Evolutionary conservation across 148 eudicot species (phyloP).

Genomic region (Rhododendron molle): DNA sequence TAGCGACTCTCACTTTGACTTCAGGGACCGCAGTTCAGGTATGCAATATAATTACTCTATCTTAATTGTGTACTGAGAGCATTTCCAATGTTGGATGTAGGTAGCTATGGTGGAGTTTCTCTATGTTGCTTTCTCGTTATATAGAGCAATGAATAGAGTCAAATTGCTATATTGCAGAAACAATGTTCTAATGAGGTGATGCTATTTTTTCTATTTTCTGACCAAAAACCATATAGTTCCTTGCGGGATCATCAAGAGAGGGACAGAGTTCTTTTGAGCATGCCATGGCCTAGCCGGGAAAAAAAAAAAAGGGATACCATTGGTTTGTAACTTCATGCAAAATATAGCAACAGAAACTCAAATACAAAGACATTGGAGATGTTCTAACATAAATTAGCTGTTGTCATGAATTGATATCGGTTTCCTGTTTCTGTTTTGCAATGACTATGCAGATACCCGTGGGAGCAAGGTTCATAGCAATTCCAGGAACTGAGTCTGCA

Average conservation of each 20-base stretch:
- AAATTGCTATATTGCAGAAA: background rate
- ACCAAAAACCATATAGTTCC: background rate
- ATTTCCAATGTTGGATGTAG: background rate
- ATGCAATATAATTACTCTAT: background rate
- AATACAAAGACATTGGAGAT: background rate
- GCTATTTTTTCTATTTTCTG: background rate
- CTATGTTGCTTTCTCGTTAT: background rate
- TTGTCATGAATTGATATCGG: background rate
- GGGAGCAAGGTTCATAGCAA: conserved; percentile 61
- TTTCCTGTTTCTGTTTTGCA: background rate
- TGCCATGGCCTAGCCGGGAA: background rate
- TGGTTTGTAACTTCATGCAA: background rate
- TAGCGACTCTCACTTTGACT: conserved; percentile 53
- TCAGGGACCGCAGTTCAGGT: conserved; percentile 60
- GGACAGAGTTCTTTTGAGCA: background rate
- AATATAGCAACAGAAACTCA: background rate
- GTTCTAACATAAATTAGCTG: background rate
- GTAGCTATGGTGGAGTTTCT: background rate
- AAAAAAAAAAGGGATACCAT: background rate
- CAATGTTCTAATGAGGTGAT: background rate
- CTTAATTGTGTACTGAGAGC: background rate
- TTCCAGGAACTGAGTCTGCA: conserved; percentile 65
- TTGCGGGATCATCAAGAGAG: background rate
- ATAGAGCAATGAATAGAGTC: background rate
- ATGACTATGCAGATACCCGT: conserved; percentile 53